These are phyloP conservation scores for Ascochyta fabae DNA, from an alignment of 2,329 filamentous ascomycete genomes.

Conservation along the genomic window DNA sequence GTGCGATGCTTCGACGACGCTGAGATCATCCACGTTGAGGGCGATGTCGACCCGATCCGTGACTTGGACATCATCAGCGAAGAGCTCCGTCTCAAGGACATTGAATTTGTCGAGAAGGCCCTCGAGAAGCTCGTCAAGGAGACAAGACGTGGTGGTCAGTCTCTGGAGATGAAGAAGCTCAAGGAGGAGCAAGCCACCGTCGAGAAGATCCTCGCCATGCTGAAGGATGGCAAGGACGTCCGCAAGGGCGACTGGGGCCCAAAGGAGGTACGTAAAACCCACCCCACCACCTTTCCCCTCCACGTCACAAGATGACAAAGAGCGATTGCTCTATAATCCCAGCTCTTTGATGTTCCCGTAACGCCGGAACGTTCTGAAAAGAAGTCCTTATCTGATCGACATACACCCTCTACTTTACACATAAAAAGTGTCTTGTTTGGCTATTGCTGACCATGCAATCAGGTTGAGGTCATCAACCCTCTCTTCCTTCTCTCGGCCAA, in stretches of 20 bases:
- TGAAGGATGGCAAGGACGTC: conserved; percentile 91
- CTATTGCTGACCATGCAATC: conserved; percentile 37
- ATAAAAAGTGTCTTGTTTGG: conserved; percentile 8
- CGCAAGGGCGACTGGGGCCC: conserved; percentile 87
- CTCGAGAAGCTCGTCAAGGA: conserved; percentile 92
- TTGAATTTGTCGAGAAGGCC: conserved; percentile 97
- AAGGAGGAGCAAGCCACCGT: conserved; percentile 93
- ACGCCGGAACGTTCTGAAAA: conserved; percentile 90
- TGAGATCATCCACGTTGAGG: conserved; percentile 99
- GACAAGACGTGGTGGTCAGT: conserved; percentile 91
- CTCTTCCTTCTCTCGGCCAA: conserved; percentile 95
- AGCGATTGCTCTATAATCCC: conserved; percentile 97
- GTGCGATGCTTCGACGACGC: conserved; percentile 98
- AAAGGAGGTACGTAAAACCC: conserved; percentile 80
- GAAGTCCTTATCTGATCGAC: conserved; percentile 73
- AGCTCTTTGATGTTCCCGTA: conserved; percentile 96
- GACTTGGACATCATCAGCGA: conserved; percentile 97
- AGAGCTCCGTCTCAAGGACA: conserved; percentile 96
- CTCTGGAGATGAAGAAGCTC: conserved; percentile 96
- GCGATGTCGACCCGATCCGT: conserved; percentile 92
- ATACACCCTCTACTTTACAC: conserved; percentile 10
- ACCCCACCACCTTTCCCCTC: conserved; percentile 17
- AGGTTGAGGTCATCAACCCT: conserved; percentile 98
- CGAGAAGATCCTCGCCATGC: conserved; percentile 82
- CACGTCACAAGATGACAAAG: conserved; percentile 91